phyloP scores from a whole-genome alignment of 1,139 yeast species.

The Suhomyces coccinellae region DNA sequence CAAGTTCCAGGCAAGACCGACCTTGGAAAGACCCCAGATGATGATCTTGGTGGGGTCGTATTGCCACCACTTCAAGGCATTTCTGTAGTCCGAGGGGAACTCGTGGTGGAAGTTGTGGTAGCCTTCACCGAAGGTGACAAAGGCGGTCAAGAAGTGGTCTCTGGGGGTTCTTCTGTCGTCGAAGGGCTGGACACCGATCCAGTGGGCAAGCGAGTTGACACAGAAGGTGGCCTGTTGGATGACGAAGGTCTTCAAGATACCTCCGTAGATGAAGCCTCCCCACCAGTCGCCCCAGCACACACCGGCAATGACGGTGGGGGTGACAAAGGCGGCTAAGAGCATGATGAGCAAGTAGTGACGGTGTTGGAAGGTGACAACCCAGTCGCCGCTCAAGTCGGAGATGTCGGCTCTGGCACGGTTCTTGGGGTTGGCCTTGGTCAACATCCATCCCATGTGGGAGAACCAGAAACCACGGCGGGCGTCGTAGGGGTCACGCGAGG shows the following conservation, averaged over 20 bases:
- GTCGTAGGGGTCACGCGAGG: slow-evolving; percentile 94
- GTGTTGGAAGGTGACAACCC: slow-evolving; percentile 91
- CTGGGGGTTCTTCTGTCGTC: slow-evolving; percentile 98
- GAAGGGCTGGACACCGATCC: slow-evolving; percentile 97
- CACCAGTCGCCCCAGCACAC: slow-evolving; percentile 81
- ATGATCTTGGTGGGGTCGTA: slow-evolving; percentile 92
- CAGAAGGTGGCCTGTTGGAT: slow-evolving; percentile 99
- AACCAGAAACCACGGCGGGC: slow-evolving; percentile 96
- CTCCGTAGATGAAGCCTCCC: slow-evolving; percentile 94
- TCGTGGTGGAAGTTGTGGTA: slow-evolving; percentile 99
- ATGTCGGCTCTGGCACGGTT: slow-evolving; percentile 96
- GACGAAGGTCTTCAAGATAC: slow-evolving; percentile 74
- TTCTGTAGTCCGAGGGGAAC: slow-evolving; percentile 97
- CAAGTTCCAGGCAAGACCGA: slow-evolving; percentile 88
- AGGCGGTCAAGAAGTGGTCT: slow-evolving; percentile 91
- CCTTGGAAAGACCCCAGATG: slow-evolving; percentile 67
- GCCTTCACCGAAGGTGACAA: slow-evolving; percentile 97
- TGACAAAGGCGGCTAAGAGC: slow-evolving; percentile 62
- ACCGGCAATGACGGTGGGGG: slow-evolving; percentile 80
- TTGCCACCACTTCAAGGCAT: slow-evolving; percentile 98
- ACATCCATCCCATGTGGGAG: slow-evolving; percentile 98
- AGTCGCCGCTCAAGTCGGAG: slow-evolving; percentile 84
- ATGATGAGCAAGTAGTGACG: slow-evolving; percentile 78
- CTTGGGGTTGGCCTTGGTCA: slow-evolving; percentile 89
- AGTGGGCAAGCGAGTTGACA: slow-evolving; percentile 96